Evolutionary conservation across 139 green algal genomes (phyloP), one percentile per base, ranked within the genome.

Genomic region (Tetraselmis striata): DNA sequence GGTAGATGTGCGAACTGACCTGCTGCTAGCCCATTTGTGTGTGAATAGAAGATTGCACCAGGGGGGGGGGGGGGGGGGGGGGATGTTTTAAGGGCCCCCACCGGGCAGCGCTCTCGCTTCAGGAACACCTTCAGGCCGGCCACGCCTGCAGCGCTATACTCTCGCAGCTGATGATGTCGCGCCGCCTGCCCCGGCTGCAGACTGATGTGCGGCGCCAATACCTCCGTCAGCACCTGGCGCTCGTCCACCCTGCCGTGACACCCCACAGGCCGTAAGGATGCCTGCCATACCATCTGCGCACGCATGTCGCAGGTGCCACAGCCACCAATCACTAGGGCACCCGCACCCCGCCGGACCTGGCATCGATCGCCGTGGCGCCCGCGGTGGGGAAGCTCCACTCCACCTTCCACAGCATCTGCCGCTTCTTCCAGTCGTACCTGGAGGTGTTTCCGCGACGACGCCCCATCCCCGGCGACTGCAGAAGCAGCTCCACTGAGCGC

Each of bases 371-470:
- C 23, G 67, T 58, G 77, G 30, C 31, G 32, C 29, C 80, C 0
- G 83, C 79, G 1, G 30, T 27, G 5, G 75, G 77, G 29, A 95
- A 94, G n/a, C 76, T 79, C 91, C 90, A 94, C 77, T 92, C 88
- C 78, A 95, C 32, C 0, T 88, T 82, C 91, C 91, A 95, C 1
- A 67, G n/a, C 32, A 95, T 80, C 32, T 84, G 88, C 2, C 86
- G 82, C 28, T n/a, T 74, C 28, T 82, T 83, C 0, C 75, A n/a
- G 67, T 94, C 86, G 80, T 90, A 95, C 2, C 83, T 80, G 0
- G 86, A 92, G 76, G 82, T 92, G 87, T 94, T 95, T 32, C 27
- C 58, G 28, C 76, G 80, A 1, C 90, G 87, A 22, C 81, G 80
- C 76, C 86, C 79, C 90, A 94, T 94, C 30, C 90, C 90, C 83